Base-by-base conservation (phyloP, 2,329 filamentous ascomycete genomes). In the Neonectria punicea region DNA sequence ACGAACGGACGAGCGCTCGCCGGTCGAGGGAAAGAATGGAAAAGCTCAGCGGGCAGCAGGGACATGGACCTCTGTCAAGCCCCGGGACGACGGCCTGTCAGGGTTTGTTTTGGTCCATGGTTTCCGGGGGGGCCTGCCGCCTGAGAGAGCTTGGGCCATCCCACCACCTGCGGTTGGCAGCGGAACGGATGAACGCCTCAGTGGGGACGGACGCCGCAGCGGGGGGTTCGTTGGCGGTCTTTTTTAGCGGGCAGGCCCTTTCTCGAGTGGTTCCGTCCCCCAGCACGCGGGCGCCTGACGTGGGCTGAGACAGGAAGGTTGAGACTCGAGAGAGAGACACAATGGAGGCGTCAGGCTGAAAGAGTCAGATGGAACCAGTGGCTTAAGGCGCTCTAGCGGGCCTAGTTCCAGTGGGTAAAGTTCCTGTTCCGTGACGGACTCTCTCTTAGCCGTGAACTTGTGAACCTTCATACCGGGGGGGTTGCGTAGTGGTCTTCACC, bases 101-200 rank as follows among this genome's bases (percentile, higher is more conserved):
- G 62, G 66, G 58, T 70, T 71, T 73, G 56, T 67, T 71, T 51
- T 70, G 66, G 58, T 70, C 61, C 53, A 51, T 39, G 61, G 66
- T 72, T 69, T 62, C 60, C 69, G 46, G 68, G 68, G 72, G 68
- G 53, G 53, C 61, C 55, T 39, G 36, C 14, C 36, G 36, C 36
- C 36, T 67, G 61, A 53, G 53, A 53, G 53, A 61, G 58, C 64
- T 65, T 13, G 59, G 71, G 43, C 65, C 70, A 70, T 20, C 25
- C 11, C 49, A 34, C 22, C 36, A 34, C 9, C 1, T 34, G 11
- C 32, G 32, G 32, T 34, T 28, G 30, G 22, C 47, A 47, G 28
- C 25, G 36, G 39, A 43, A 43, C n/a, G 39, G 8, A 43, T 43
- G 39, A 36, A 53, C 41, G 25, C 55, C 50, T 49, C 50, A 59